These are phyloP conservation scores for Hanseniaspora valbyensis DNA, from an alignment of 805 yeast genomes.

Conservation along the genomic window DNA sequence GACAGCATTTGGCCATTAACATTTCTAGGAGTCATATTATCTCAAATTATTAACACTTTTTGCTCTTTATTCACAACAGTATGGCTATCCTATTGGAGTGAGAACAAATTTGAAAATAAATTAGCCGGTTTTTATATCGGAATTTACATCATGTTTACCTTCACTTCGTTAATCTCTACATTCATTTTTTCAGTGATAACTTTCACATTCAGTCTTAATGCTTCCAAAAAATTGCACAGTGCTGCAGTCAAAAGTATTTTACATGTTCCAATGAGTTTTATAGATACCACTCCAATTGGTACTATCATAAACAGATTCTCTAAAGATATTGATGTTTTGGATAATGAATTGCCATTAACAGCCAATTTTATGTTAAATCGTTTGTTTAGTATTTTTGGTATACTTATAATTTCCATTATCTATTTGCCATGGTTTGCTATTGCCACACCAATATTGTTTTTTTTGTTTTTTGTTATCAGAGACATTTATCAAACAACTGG, in stretches of 20 bases:
- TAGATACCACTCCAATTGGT: constrained; percentile 86
- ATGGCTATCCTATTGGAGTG: constrained; percentile 79
- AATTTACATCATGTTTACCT: constrained; percentile 50
- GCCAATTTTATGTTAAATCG: constrained; percentile 48
- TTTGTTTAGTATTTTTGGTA: constrained; percentile 41
- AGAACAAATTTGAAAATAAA: constrained; percentile 37
- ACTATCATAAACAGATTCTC: constrained; percentile 73
- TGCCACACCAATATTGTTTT: constrained; percentile 45
- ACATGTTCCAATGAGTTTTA: constrained; percentile 69
- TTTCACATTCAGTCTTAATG: constrained; percentile 41
- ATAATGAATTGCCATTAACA: constrained; percentile 59
- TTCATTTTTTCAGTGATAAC: constrained; percentile 32
- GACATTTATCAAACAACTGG: constrained; percentile 58
- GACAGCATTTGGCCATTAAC: constrained; percentile 30
- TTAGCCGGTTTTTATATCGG: constrained; percentile 59
- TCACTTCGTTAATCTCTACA: constrained; percentile 36
- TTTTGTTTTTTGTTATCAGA: constrained; percentile 34
- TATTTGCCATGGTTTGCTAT: constrained; percentile 70
- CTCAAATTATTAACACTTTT: constrained; percentile 35
- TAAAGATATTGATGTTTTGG: constrained; percentile 64
- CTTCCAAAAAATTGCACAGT: constrained; percentile 51
- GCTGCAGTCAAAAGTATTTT: constrained; percentile 48
- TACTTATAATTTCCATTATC: constrained; percentile 51
- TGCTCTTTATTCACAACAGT: constrained; percentile 50
- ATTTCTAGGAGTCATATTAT: constrained; percentile 24